Evolutionary conservation across 306 rosid species (phyloP), one percentile per base, ranked within the genome.

Genomic region (Elaeagnus macrophylla): DNA sequence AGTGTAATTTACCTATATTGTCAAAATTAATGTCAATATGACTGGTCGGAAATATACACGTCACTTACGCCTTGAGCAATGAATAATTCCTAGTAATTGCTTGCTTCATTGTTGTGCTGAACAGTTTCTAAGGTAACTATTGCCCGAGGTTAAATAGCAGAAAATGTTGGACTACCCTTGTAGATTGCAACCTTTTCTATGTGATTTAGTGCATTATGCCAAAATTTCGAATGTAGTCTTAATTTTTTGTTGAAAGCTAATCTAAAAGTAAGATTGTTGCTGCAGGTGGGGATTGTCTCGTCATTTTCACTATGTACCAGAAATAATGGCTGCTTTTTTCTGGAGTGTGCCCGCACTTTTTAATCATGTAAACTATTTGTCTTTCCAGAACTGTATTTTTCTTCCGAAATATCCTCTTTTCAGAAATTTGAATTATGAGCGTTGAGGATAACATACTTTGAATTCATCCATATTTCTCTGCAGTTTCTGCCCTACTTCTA

Each of bases 281-380:
- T 75, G 71, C 78, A 87, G 99, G 99, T 91, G 99, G 99, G 94
- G 99, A 59, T 81, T 86, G 61, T 54, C 99, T 53, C 89, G 99
- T 42, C 99, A 91, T 75, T 91, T 87, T 73, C 99, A 91, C 65
- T 91, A 91, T 66, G 95, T 82, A 48, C 99, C 99, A 5, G 99
- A 91, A 82, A 91, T 91, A 73, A 73, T 75, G 52, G 84, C 95
- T 52, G 99, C 99, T 48, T 87, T 91, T 75, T 87, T 91, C 79
- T 91, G 99, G 99, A 91, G 96, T 10, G 87, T 84, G 57, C 99
- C 99, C 19, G 99, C 89, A 49, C 89, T 91, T 66, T 84, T 91
- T 53, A 70, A 73, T 70, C 99, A 87, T 56, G 99, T 91, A 77
- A 78, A 71, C 39, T 43, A 58, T 53, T 47, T 37, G 9, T 67